Percentiles rank a stretch among this genome's conserved stretches.
These are phyloP conservation scores for Coemansia sp. DNA, from an alignment of 192 early-diverging fungal species.

Conservation along the genomic window DNA sequence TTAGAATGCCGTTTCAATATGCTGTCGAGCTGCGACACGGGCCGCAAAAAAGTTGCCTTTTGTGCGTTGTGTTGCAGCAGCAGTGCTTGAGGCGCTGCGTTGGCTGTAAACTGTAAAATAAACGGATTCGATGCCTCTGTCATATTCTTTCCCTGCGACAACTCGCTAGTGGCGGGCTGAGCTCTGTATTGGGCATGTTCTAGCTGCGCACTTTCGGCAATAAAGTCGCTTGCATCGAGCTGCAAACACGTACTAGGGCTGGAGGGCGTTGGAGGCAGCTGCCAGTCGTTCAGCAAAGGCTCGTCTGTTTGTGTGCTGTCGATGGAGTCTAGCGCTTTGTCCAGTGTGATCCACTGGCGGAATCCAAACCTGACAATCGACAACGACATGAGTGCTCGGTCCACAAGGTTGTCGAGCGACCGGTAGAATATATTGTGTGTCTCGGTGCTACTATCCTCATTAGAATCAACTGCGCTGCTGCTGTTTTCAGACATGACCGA, in stretches of 20 bases:
- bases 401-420: slow-evolving; percentile 42
- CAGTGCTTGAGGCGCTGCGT: slow-evolving; percentile 12
- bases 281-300: slow-evolving; percentile 2
- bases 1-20: not conserved
- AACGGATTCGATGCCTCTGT: not conserved
- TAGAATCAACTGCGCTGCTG: not conserved
- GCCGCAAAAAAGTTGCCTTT: slow-evolving; percentile 1
- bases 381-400: slow-evolving; percentile 35
- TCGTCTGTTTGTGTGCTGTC: not conserved
- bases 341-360: slow-evolving; percentile 42
- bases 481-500: not conserved
- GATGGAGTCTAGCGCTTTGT: not conserved
- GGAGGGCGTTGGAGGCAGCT: slow-evolving; percentile 27
- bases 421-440: slow-evolving; percentile 21
- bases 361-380: slow-evolving; percentile 50
- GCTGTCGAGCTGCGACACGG: slow-evolving; percentile 10
- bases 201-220: not conserved
- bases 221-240: slow-evolving; percentile 15
- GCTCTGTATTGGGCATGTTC: too few relatives aligned
- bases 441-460: not conserved
- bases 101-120: slow-evolving; percentile 10
- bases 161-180: too few relatives aligned
- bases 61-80: slow-evolving; percentile 29
- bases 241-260: slow-evolving; percentile 20
- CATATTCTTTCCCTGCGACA: not conserved